Evolutionary conservation across 768 basidiomycete species (phyloP), one percentile per base, ranked within the genome.

Genomic region (Rhodotorula taiwanensis): DNA sequence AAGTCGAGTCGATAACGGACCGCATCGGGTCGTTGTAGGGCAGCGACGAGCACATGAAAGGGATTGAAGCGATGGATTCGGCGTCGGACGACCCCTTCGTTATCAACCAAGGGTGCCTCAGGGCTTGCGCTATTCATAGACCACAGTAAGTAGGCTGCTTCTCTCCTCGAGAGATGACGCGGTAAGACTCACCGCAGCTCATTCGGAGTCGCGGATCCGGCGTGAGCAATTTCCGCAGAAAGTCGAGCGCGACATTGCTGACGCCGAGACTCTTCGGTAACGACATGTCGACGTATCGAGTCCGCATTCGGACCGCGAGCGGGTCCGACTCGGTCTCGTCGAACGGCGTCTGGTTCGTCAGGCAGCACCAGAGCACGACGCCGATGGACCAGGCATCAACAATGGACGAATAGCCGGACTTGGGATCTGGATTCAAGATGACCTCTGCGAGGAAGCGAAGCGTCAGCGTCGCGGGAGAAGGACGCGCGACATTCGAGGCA

Each of bases 331-430:
- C 83, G 41, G 88, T 83, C 66, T 92, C 89, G 41, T 86, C 79
- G 77, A 97, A 94, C 0, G 92, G 90, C 39, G 80, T 83, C 1
- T 83, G 72, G 73, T 87, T 86, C 0, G 87, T 85, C 45, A 92
- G 50, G 55, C 63, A 65, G 20, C 86, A 86, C 72, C 86, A 98
- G 2, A 97, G 83, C 56, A 98, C 95, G 27, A 95, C 90, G 10
- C 95, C 94, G 16, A 92, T 83, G 50, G 89, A 93, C 92, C 92
- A 99, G 66, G 89, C 90, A 73, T 99, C 95, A 53, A 98, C 95
- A 25, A 87, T 78, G 60, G 85, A 83, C 72, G 87, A 85, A 72
- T 99, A 98, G 5, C 92, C 93, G 0, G 67, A 69, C 13, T 71
- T 68, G 59, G 82, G 78, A 33, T 79, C 76, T 47, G 81, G 78